phyloP scores from a whole-genome alignment of 2,329 filamentous ascomycete genomes.

The Trichoderma sp. region DNA sequence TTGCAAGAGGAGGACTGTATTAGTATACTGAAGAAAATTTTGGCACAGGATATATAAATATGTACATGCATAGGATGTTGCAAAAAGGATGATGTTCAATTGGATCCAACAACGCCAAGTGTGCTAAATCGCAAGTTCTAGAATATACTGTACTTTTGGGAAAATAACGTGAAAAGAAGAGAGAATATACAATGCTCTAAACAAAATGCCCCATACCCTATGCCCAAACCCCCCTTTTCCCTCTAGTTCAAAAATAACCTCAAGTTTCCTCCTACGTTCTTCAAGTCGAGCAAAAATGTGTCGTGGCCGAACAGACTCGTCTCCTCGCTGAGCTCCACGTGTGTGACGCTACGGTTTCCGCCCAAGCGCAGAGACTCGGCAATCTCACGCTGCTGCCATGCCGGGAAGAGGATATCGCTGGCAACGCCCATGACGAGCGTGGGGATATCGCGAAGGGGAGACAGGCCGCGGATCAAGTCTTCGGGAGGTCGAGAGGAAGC shows the following conservation, averaged over 20 bases:
- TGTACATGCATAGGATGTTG: constrained; percentile 9
- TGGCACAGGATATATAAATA: constrained; percentile 17
- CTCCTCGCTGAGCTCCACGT: constrained; percentile 92
- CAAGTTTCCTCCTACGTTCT: constrained; percentile 86
- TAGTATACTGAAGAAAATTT: constrained; percentile 3
- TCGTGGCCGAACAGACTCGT: constrained; percentile 95
- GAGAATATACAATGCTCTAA: not conserved
- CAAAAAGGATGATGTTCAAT: not conserved
- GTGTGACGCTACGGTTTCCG: constrained; percentile 80
- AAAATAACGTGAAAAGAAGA: not conserved
- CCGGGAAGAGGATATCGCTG: constrained; percentile 94
- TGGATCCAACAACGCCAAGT: not conserved
- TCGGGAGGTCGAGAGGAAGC: constrained; percentile 64
- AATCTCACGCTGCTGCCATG: constrained; percentile 96
- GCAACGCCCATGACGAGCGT: constrained; percentile 91
- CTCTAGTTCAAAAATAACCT: constrained; percentile 69
- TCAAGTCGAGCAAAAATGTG: constrained; percentile 89
- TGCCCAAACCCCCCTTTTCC: not conserved
- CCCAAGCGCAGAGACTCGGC: constrained; percentile 77
- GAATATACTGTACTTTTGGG: not conserved
- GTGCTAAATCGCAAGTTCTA: constrained; percentile 1
- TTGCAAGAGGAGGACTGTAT: constrained; percentile 9
- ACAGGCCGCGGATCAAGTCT: constrained; percentile 78
- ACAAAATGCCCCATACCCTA: not conserved
- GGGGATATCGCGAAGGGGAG: constrained; percentile 72